Percentiles rank a stretch among this genome's conserved stretches.
These are phyloP conservation scores for Colletotrichum tabaci DNA, from an alignment of 2,329 filamentous ascomycete genomes.

Conservation along the genomic window DNA sequence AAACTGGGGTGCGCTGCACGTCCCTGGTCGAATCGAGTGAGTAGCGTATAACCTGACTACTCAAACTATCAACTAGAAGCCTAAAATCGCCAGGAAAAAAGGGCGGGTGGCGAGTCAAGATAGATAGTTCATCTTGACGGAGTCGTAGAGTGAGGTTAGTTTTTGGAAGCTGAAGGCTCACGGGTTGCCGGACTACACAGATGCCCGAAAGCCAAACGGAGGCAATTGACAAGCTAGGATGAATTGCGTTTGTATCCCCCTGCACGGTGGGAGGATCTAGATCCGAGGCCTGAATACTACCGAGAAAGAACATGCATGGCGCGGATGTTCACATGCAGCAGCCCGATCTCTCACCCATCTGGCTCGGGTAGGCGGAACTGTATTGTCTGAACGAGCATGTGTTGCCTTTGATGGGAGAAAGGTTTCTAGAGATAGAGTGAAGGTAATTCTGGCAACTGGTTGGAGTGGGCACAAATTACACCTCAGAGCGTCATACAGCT, in stretches of 20 bases:
- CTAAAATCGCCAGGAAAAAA: neutral
- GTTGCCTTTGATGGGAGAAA: neutral
- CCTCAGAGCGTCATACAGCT: neutral
- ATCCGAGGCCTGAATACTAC: neutral
- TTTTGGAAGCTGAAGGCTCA: too few species aligned
- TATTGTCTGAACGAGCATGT: too few species aligned
- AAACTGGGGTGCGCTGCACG: too few species aligned
- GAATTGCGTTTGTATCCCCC: neutral
- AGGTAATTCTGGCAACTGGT: neutral
- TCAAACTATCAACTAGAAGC: too few species aligned
- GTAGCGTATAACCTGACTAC: too few species aligned
- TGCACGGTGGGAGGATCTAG: neutral
- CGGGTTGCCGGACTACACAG: neutral
- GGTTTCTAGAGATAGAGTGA: too few species aligned
- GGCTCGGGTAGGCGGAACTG: neutral
- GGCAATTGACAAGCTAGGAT: slow-evolving; percentile 10
- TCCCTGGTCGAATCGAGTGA: too few species aligned
- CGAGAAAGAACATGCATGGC: slow-evolving; percentile 31
- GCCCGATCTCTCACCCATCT: neutral
- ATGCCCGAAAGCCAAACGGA: neutral
- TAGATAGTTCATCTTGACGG: too few species aligned
- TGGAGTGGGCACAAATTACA: too few species aligned
- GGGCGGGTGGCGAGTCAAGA: slow-evolving; percentile 13
- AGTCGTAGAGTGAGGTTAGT: too few species aligned
- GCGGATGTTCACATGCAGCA: slow-evolving; percentile 25